Conservation (phyloP, 345 rosid species). For the Eucalyptus marginata region DNA sequence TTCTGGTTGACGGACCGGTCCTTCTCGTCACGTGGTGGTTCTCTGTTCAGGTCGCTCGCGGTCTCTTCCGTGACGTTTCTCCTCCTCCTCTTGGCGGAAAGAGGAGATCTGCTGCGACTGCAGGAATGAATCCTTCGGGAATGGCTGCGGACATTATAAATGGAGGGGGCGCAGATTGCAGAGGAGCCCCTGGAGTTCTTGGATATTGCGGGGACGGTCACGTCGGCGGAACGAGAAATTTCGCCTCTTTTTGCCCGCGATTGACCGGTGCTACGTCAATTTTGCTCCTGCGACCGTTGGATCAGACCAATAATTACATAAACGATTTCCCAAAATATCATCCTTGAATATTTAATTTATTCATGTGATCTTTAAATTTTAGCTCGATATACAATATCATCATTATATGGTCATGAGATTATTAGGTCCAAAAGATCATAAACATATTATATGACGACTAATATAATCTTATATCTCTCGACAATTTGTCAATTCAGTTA, state of each 20-base stretch:
- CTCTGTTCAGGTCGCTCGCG: not conserved
- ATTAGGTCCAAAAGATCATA: no score
- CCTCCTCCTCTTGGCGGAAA: not conserved
- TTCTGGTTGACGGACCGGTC: not conserved
- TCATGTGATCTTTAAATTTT: fast-evolving
- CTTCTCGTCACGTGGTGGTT: not conserved
- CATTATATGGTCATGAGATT: fast-evolving
- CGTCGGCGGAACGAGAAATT: not conserved
- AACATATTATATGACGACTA: fast-evolving
- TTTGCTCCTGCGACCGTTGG: no score
- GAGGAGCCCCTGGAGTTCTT: not conserved
- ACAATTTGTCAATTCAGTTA: fast-evolving
- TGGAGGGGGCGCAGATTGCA: not conserved
- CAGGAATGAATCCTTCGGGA: not conserved
- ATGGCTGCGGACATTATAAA: not conserved
- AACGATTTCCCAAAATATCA: no score
- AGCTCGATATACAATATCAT: fast-evolving
- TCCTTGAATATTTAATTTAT: no score
- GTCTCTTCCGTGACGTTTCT: not conserved
- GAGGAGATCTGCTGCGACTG: not conserved
- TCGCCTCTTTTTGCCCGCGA: no score
- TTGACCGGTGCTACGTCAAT: no score
- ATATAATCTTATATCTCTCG: no score
- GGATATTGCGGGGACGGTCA: not conserved
- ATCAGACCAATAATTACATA: no score